Conservation (phyloP, 495 filamentous ascomycete species). For the Xylaria nigripes region DNA sequence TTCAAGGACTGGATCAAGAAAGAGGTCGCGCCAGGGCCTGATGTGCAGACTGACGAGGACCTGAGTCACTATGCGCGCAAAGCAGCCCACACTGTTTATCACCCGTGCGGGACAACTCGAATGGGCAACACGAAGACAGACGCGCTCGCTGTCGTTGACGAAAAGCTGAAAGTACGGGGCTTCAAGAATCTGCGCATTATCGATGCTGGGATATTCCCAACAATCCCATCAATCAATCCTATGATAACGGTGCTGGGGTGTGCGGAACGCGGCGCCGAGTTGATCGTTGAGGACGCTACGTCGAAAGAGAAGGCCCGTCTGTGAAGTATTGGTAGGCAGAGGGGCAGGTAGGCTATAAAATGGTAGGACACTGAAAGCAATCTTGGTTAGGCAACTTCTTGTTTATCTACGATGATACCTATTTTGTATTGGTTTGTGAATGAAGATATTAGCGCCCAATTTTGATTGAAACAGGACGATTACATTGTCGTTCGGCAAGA, state of each 20-base stretch:
- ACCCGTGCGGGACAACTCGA: constrained; percentile 78
- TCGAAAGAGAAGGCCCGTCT: constrained; percentile 20
- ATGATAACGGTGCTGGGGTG: constrained; percentile 58
- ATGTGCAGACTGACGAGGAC: constrained; percentile 59
- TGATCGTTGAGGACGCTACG: constrained; percentile 42
- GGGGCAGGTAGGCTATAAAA: not conserved
- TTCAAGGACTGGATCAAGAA: constrained; percentile 74
- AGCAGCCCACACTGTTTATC: constrained; percentile 78
- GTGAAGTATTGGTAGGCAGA: too few species aligned
- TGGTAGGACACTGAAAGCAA: not conserved
- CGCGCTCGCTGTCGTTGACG: constrained; percentile 52
- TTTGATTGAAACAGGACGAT: too few species aligned
- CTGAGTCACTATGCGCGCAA: constrained; percentile 65
- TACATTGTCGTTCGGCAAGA: too few species aligned
- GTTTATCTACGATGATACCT: too few species aligned
- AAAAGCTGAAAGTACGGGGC: constrained; percentile 46
- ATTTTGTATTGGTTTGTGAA: too few species aligned
- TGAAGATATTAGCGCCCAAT: not conserved
- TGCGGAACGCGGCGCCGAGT: constrained; percentile 55
- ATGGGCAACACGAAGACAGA: constrained; percentile 65
- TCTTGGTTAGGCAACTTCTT: too few species aligned
- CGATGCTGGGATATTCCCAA: constrained; percentile 55
- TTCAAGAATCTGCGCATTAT: constrained; percentile 49
- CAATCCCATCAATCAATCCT: constrained; percentile 51
- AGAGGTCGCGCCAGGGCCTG: constrained; percentile 68